Conservation (phyloP, 2,329 filamentous ascomycete species). For the Claviceps africana region DNA sequence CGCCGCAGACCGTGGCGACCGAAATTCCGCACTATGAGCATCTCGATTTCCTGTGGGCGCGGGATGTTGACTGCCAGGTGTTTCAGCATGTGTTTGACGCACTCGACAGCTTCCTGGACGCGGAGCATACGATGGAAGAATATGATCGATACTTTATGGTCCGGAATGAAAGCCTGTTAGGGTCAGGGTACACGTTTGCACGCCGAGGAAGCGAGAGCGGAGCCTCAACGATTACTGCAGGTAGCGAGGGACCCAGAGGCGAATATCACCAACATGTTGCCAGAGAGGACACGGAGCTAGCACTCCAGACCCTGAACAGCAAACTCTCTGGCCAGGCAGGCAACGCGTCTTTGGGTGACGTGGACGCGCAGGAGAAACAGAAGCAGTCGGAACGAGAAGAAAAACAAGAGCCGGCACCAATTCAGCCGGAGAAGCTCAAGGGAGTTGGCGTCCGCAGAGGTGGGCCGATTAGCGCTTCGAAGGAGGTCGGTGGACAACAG, state of each 20-base stretch:
- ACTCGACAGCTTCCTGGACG: slow-evolving; percentile 53
- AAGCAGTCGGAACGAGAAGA: not conserved
- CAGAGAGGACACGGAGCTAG: slow-evolving; percentile 10
- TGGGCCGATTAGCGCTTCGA: not conserved
- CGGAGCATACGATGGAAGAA: slow-evolving; percentile 44
- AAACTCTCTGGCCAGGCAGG: not conserved
- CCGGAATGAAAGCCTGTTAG: slow-evolving; percentile 35
- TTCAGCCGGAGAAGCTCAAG: slow-evolving; percentile 16
- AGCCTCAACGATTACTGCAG: slow-evolving; percentile 16
- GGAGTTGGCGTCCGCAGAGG: slow-evolving; percentile 13
- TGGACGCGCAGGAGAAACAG: not conserved
- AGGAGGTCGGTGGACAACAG: not conserved
- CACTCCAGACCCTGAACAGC: not conserved
- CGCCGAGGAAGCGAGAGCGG: slow-evolving; percentile 24
- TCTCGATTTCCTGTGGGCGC: slow-evolving; percentile 89
- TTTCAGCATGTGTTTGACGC: slow-evolving; percentile 89
- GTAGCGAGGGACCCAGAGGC: not conserved
- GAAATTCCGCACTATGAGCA: slow-evolving; percentile 91
- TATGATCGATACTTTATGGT: slow-evolving; percentile 43
- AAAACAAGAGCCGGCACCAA: not conserved
- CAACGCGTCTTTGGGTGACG: not conserved
- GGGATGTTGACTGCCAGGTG: slow-evolving; percentile 69
- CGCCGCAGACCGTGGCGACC: slow-evolving; percentile 68
- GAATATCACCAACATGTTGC: slow-evolving; percentile 15
- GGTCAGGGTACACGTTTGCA: slow-evolving; percentile 16